phyloP scores from a whole-genome alignment of 2,329 filamentous ascomycete genomes.

The Neonectria ditissima region DNA sequence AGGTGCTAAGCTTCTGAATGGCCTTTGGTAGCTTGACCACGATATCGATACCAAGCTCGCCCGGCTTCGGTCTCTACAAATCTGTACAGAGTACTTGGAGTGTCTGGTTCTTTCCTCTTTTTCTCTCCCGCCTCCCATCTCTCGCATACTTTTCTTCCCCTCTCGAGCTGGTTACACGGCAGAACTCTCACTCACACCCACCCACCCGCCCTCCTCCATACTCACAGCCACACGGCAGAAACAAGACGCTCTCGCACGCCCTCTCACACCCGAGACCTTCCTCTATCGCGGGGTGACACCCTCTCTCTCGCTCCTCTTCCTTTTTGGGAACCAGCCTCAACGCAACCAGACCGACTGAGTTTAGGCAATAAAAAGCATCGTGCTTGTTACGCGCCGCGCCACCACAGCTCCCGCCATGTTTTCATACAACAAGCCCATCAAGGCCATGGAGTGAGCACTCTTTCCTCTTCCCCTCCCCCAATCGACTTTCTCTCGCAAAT shows the following conservation, averaged over 20 bases:
- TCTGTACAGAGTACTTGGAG: neutral
- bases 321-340: conserved; percentile 35
- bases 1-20: conserved; percentile 18
- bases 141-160: neutral
- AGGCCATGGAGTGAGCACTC: conserved; percentile 53
- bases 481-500: conserved; percentile 16
- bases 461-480: conserved; percentile 19
- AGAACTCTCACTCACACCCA: conserved; percentile 14
- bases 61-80: conserved; percentile 1
- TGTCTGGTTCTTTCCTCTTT: conserved; percentile 4
- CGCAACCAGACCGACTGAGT: conserved; percentile 27
- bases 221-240: neutral
- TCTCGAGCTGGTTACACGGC: conserved; percentile 16
- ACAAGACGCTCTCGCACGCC: conserved; percentile 22
- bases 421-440: conserved; percentile 53
- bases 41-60: conserved; percentile 16
- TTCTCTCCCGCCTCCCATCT: neutral
- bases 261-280: conserved; percentile 34
- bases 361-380: conserved; percentile 35
- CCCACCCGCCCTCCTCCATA: neutral
- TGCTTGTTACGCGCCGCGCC: conserved; percentile 25
- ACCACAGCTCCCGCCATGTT: conserved; percentile 45
- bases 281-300: conserved; percentile 38
- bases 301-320: conserved; percentile 36
- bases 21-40: conserved; percentile 9